Base-by-base conservation (phyloP, 2,329 filamentous ascomycete genomes). In the Eutypa lata region DNA sequence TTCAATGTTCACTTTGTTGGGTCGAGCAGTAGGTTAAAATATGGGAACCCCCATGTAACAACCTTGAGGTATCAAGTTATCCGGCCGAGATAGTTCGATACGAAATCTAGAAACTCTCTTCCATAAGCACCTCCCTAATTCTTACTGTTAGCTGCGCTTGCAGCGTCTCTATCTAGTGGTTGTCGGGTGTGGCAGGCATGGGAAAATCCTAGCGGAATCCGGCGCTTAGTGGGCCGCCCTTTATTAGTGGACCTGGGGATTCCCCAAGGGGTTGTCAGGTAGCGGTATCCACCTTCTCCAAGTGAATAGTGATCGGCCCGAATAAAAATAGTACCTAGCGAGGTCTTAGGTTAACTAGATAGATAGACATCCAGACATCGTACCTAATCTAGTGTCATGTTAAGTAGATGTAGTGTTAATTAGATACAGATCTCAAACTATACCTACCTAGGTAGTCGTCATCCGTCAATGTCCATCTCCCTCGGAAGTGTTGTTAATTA, bases 221-320 rank as follows among this genome's bases (percentile, higher is more conserved):
- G 24, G 42, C 42, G 42, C 22, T 13, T 44, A 8, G 3, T 28
- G 22, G 19, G 14, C 7, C 22, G 21, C 22, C 42, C 42, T 26
- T 44, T 22, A 24, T 45, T 45, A n/a, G 42, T 45, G 42, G 42
- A 28, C 42, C 42, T 45, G 42, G 42, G 42, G 42, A 21, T 43
- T 28, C 42, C 42, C 42, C 42, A 28, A n/a, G 42, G 42, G 22
- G 42, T 26, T 24, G 42, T 16, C 35, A 7, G 11, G 11, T 24
- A 11, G 10, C 21, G 22, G 16, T 21, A n/a, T 45, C 42, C 42
- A 45, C 42, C 42, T 45, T 45, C 42, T 28, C 22, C 14, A 45
- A 45, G 19, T 16, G 11, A 7, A 24, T 5, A 10, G n/a, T 26
- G 42, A 45, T 45, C 42, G 42, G 42, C 42, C 42, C 42, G 42